phyloP scores from a whole-genome alignment of 352 stramenopile species.

The Phytophthora hibernalis region DNA sequence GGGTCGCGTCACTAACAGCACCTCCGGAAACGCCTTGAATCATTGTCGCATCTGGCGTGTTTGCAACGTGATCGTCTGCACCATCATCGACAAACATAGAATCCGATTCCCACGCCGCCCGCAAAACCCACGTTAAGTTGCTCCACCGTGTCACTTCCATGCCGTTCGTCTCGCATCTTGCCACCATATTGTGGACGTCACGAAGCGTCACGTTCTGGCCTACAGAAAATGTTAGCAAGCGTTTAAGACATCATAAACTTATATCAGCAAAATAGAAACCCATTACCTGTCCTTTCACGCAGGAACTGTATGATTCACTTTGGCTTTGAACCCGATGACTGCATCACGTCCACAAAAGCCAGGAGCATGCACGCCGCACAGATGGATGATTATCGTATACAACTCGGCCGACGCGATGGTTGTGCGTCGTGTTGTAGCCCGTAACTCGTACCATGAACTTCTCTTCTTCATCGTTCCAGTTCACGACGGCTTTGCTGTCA shows the following conservation, averaged over 20 bases:
- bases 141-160: background rate
- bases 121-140: background rate
- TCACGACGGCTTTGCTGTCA: slow-evolving; percentile 1
- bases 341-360: slow-evolving; percentile 4
- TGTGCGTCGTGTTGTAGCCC: background rate
- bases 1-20: slow-evolving; percentile 11
- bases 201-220: slow-evolving; percentile 11
- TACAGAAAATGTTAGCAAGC: too few relatives aligned
- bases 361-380: background rate
- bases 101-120: background rate
- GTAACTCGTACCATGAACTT: slow-evolving; percentile 18
- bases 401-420: slow-evolving; percentile 2
- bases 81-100: slow-evolving; percentile 8
- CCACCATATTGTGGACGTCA: slow-evolving; percentile 16
- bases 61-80: too few relatives aligned
- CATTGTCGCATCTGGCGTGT: too few relatives aligned
- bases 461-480: background rate
- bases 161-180: background rate
- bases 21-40: slow-evolving; percentile 21
- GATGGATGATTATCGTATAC: slow-evolving; percentile 6
- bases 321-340: slow-evolving; percentile 9
- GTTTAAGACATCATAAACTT: background rate
- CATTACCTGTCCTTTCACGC: background rate
- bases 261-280: background rate
- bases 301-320: slow-evolving; percentile 16